Evolutionary conservation across 169 alveolate genomes (phyloP).

Genomic region (Plasmodium gaboni): DNA sequence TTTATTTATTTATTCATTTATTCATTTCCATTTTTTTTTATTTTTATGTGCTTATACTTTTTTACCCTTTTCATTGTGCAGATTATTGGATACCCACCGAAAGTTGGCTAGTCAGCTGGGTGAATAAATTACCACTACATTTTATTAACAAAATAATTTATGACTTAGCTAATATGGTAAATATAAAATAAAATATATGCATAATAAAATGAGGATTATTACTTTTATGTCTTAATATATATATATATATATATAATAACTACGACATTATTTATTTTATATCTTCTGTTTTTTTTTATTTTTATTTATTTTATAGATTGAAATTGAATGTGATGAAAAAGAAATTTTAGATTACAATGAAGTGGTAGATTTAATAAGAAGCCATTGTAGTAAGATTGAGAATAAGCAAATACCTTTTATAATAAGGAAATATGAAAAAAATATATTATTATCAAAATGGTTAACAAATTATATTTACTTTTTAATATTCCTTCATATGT

Average conservation of each 20-base stretch:
- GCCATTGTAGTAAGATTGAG: conserved; percentile 38
- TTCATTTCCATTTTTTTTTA: conserved; percentile 3
- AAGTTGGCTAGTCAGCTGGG: conserved; percentile 68
- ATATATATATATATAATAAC: not conserved
- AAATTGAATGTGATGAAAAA: conserved; percentile 63
- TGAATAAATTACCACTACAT: conserved; percentile 57
- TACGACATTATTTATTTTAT: not conserved
- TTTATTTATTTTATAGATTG: conserved; percentile 24
- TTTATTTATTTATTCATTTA: not conserved
- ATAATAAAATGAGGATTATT: not conserved
- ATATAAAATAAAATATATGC: not conserved
- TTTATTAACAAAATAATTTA: conserved; percentile 60
- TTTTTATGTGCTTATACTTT: not conserved
- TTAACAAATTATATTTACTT: conserved; percentile 54
- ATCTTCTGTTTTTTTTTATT: not conserved
- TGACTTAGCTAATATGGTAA: conserved; percentile 72
- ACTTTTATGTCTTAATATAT: not conserved
- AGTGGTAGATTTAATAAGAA: conserved; percentile 52
- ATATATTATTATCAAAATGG: conserved; percentile 67
- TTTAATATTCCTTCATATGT: conserved; percentile 48
- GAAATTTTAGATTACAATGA: conserved; percentile 57
- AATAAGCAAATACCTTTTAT: conserved; percentile 66
- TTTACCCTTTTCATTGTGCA: conserved; percentile 13
- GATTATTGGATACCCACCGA: conserved; percentile 74
- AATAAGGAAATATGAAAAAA: conserved; percentile 71